Base-by-base conservation (phyloP, 495 filamentous ascomycete genomes). In the Aspergillus saccharolyticus region DNA sequence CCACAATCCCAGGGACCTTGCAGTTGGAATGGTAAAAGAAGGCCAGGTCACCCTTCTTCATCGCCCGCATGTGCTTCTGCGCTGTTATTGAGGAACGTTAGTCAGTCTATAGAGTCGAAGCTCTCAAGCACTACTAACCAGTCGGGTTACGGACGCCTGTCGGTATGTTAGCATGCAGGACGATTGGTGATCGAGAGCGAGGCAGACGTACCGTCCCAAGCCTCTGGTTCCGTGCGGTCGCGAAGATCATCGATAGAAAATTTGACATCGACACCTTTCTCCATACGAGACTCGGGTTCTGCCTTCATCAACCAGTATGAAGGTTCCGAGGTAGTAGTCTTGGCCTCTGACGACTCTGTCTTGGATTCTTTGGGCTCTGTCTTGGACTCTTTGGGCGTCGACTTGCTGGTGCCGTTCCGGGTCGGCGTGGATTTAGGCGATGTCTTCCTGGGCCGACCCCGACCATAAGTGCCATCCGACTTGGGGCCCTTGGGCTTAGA, bases 1-100 rank as follows among this genome's bases (percentile, higher is more conserved):
- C 94, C 4, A 86, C 91, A 51, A 98, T 89, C 3, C 90, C 93
- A 0, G 94, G 92, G 28, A 85, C 80, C 71, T 94, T 96, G 75
- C 88, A 91, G 66, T 91, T 95, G n/a, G 88, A 93, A 74, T 96
- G 93, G 68, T 98, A 98, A 76, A 98, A 97, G 74, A 98, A 96
- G 39, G 91, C 92, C 44, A 89, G 75, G 60, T 98, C 94, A 43
- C 94, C 93, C 61, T 85, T 83, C 69, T 88, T 90, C 94, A 97
- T 98, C 5, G 85, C 79, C 1, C 87, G 83, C 68, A 98, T 84
- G 67, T 96, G 89, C 66, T 96, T 96, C 42, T 88, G 81, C 16
- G 92, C 90, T 75, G 64, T 55, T 51, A 12, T n/a, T n/a, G n/a
- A n/a, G 15, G 14, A 39, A 15, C 7, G 33, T 39, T 2, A 39